Percentiles rank a stretch among this genome's conserved stretches.
Conservation (phyloP, 768 basidiomycete genomes). For the Paxillus rubicundulus region DNA sequence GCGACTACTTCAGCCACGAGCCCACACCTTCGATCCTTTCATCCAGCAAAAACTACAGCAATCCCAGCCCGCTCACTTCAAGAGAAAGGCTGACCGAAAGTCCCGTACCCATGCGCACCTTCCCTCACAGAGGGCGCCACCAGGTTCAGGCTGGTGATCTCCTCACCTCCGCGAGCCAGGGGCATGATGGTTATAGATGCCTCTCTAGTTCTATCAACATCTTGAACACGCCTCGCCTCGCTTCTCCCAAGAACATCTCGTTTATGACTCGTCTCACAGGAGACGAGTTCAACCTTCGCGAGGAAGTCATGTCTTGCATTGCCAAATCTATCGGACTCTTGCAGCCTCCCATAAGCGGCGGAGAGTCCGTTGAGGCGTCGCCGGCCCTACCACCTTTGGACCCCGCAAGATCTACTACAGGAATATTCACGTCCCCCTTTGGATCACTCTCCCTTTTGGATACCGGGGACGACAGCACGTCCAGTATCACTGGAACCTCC, state of each 20-base stretch:
- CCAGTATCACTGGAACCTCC: conserved; percentile 62
- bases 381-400: conserved; percentile 56
- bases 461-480: conserved; percentile 61
- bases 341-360: conserved; percentile 76
- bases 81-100: conserved; percentile 26
- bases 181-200: conserved; percentile 46
- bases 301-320: conserved; percentile 96
- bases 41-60: conserved; percentile 18
- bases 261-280: conserved; percentile 31
- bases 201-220: conserved; percentile 48
- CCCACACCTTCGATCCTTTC: conserved; percentile 18
- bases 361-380: conserved; percentile 63
- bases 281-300: conserved; percentile 90
- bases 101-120: conserved; percentile 22
- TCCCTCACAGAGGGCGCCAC: conserved; percentile 38
- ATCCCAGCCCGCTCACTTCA: conserved; percentile 13
- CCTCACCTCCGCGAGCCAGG: conserved; percentile 52
- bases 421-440: conserved; percentile 62
- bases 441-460: conserved; percentile 73
- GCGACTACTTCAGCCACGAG: conserved; percentile 52
- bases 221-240: conserved; percentile 48
- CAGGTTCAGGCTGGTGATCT: conserved; percentile 78
- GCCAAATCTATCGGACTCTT: conserved; percentile 95
- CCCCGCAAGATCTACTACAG: conserved; percentile 32
- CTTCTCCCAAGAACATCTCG: conserved; percentile 27